These are phyloP conservation scores for Cladosporium sp. DNA, from an alignment of 2,329 filamentous ascomycete genomes.

Conservation along the genomic window DNA sequence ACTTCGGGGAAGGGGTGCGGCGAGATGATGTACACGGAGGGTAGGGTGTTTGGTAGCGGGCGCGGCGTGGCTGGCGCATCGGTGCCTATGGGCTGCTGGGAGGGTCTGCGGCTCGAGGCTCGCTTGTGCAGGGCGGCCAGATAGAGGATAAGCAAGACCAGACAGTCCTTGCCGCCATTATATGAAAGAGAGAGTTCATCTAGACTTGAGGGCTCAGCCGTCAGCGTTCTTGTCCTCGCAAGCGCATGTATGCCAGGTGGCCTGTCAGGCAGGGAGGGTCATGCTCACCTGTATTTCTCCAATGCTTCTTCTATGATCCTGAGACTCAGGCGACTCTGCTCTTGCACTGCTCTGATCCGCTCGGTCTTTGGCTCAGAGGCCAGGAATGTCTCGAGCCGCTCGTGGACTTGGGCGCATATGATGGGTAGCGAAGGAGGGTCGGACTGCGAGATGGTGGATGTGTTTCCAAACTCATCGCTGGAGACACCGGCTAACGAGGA, in stretches of 20 bases:
- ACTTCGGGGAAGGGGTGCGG: slow-evolving; percentile 82
- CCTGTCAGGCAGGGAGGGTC: slow-evolving; percentile 33
- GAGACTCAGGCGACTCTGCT: slow-evolving; percentile 72
- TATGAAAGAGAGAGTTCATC: slow-evolving; percentile 86
- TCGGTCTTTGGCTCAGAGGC: slow-evolving; percentile 58
- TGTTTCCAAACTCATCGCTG: slow-evolving; percentile 17
- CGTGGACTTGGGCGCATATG: slow-evolving; percentile 55
- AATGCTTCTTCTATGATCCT: slow-evolving; percentile 75
- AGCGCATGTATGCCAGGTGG: slow-evolving; percentile 7
- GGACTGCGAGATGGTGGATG: slow-evolving; percentile 12
- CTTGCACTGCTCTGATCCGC: slow-evolving; percentile 66
- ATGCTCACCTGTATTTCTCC: slow-evolving; percentile 68
- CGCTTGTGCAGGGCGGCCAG: slow-evolving; percentile 63
- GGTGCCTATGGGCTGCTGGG: slow-evolving; percentile 30
- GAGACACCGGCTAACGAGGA: slow-evolving; percentile 17
- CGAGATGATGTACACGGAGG: slow-evolving; percentile 87
- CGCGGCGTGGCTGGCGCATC: slow-evolving; percentile 28
- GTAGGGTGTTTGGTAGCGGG: slow-evolving; percentile 56
- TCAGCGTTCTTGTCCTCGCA: slow-evolving; percentile 4
- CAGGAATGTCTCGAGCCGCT: slow-evolving; percentile 67
- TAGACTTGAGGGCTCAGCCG: slow-evolving; percentile 54
- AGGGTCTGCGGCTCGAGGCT: slow-evolving; percentile 31
- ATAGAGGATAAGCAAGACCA: slow-evolving; percentile 86
- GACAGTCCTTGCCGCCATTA: slow-evolving; percentile 97
- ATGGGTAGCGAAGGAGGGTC: slow-evolving; percentile 13